phyloP scores from a whole-genome alignment of 805 yeast genomes.

The Cyberlindnera sargentensis region DNA sequence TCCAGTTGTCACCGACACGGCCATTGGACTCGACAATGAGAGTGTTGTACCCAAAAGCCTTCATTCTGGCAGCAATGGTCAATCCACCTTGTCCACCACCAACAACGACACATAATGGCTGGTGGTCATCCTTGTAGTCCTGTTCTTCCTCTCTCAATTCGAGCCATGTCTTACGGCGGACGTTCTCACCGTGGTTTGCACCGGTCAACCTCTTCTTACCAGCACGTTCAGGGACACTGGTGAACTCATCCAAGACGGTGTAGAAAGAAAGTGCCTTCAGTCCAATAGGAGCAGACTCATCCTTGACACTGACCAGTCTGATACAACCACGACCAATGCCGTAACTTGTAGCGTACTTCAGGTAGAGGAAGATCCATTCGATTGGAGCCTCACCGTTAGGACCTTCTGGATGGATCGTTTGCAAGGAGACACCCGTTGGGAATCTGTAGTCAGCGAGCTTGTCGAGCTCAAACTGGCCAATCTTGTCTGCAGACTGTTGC shows the following conservation, averaged over 20 bases:
- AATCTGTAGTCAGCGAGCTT: conserved; percentile 23
- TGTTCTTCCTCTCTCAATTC: conserved; percentile 28
- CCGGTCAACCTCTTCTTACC: conserved; percentile 30
- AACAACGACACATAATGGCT: conserved; percentile 37
- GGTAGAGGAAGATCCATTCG: conserved; percentile 30
- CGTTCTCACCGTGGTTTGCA: conserved; percentile 33
- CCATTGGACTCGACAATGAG: conserved; percentile 32
- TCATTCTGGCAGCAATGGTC: conserved; percentile 35
- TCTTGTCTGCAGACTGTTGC: conserved; percentile 10
- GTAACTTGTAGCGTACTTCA: conserved; percentile 25
- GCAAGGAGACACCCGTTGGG: conserved; percentile 26
- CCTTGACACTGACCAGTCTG: conserved; percentile 26
- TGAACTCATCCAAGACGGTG: conserved; percentile 29
- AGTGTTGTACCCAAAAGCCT: conserved; percentile 33
- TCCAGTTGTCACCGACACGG: conserved; percentile 41
- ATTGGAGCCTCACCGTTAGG: conserved; percentile 23
- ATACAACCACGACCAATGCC: conserved; percentile 30
- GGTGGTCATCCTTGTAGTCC: conserved; percentile 25
- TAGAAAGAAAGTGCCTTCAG: conserved; percentile 29
- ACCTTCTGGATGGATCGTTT: conserved; percentile 23
- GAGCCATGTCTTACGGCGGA: conserved; percentile 32
- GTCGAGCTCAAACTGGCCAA: conserved; percentile 26
- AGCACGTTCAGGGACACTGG: conserved; percentile 27
- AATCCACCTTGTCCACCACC: conserved; percentile 45
- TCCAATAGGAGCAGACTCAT: conserved; percentile 22